phyloP scores from a whole-genome alignment of 305 asterid genomes.

The Striga hermonthica region DNA sequence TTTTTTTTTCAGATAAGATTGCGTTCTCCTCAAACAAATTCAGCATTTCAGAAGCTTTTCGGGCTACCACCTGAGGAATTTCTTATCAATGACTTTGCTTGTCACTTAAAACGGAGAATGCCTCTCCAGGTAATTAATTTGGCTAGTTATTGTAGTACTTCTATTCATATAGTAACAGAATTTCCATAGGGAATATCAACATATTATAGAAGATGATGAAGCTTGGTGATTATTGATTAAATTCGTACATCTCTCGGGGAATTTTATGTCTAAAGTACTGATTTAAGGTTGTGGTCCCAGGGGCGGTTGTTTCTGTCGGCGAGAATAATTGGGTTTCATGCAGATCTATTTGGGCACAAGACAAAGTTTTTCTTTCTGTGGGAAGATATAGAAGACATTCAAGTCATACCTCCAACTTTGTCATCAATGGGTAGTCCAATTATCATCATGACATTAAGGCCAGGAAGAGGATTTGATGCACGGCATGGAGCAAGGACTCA shows the following conservation, averaged over 20 bases:
- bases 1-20: constrained; percentile 62
- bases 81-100: constrained; percentile 88
- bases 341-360: constrained; percentile 92
- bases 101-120: constrained; percentile 95
- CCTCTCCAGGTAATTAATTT: constrained; percentile 76
- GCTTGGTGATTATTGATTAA: constrained; percentile 17
- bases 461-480: constrained; percentile 84
- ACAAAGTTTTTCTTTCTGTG: constrained; percentile 89
- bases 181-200: not conserved
- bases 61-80: constrained; percentile 90
- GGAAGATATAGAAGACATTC: constrained; percentile 94
- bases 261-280: not conserved
- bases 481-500: constrained; percentile 92
- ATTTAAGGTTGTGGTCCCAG: constrained; percentile 41
- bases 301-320: constrained; percentile 96
- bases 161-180: constrained; percentile 13
- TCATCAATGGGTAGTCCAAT: constrained; percentile 98
- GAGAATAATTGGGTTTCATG: constrained; percentile 90
- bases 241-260: constrained; percentile 25
- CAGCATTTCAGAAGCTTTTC: constrained; percentile 95
- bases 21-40: constrained; percentile 96
- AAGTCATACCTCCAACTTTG: constrained; percentile 79
- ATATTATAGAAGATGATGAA: constrained; percentile 18
- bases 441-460: constrained; percentile 68
- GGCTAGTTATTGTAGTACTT: constrained; percentile 16